Percentiles rank a stretch among this genome's conserved stretches.
Conservation (phyloP, 2,329 filamentous ascomycete species). For the Colletotrichum graminicola region DNA sequence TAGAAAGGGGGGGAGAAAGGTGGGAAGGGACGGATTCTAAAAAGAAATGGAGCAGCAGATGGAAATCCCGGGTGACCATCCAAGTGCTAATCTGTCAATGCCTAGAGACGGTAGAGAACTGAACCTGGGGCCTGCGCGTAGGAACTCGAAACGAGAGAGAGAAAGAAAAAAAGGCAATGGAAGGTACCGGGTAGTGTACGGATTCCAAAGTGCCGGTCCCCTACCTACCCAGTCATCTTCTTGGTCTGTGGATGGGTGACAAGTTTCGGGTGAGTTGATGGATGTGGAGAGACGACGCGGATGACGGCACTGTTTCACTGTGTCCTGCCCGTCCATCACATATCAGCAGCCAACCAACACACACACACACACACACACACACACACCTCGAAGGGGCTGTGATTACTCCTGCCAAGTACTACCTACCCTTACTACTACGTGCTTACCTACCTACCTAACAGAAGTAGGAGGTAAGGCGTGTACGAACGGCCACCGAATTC, state of each 20-base stretch:
- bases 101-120: background rate
- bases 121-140: background rate
- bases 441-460: background rate
- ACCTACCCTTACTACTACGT: background rate
- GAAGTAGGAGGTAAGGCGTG: no score
- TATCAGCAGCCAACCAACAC: no score
- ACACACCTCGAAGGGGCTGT: no score
- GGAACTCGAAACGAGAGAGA: no score
- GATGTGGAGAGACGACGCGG: no score
- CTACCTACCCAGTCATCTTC: background rate
- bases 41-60: constrained; percentile 21
- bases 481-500: background rate
- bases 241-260: background rate
- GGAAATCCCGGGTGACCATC: constrained; percentile 4
- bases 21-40: constrained; percentile 5
- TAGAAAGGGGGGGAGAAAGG: background rate
- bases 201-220: background rate
- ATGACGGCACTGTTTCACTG: no score
- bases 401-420: no score
- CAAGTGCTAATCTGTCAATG: background rate
- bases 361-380: no score
- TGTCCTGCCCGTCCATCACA: no score
- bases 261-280: no score
- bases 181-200: background rate
- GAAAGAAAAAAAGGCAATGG: no score